Evolutionary conservation across 2,329 filamentous ascomycete species (phyloP), one percentile per base, ranked within the genome.

Genomic region (Colletotrichum sp.): DNA sequence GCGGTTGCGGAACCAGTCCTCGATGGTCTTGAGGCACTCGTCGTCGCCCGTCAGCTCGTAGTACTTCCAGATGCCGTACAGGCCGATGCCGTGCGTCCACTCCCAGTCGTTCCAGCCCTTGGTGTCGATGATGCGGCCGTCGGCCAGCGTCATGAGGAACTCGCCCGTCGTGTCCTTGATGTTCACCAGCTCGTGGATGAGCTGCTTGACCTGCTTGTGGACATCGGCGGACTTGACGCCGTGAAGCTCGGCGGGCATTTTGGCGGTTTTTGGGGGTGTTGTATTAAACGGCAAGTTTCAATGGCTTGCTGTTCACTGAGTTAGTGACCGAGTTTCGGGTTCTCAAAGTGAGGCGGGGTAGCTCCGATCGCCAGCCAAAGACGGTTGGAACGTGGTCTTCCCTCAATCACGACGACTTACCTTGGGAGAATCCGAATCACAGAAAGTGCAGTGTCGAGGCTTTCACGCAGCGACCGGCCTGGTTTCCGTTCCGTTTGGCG

Each of bases 101-200:
- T 96, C 94, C 94, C 94, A 96, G 81, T 93, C 93, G 78, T 94
- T 90, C 95, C 94, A 96, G 73, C 94, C 94, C 84, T 96, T 96
- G 73, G 95, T 96, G 84, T 96, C 94, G 81, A 96, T 96, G 66
- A 96, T 88, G 44, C 93, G 90, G 73, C 94, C 94, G 80, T 96
- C 94, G 3, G 90, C 88, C 44, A 96, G 89, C 25, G 88, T 92
- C 75, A 96, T 87, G 29, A 96, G 88, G 83, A 95, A 96, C 81
- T 94, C 89, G 66, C 94, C 94, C 0, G 93, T 94, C 52, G 89
- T 90, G 85, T 96, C 95, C 80, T 92, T 91, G 85, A 96, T 96
- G 84, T 94, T 94, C 82, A 96, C 89, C 57, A 96, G 88, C 81
- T 95, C 94, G 81, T 93, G 85, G 79, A 95, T 95, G 75, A 96